Base-by-base conservation (phyloP, 345 rosid species). In the Clausena lansium region DNA sequence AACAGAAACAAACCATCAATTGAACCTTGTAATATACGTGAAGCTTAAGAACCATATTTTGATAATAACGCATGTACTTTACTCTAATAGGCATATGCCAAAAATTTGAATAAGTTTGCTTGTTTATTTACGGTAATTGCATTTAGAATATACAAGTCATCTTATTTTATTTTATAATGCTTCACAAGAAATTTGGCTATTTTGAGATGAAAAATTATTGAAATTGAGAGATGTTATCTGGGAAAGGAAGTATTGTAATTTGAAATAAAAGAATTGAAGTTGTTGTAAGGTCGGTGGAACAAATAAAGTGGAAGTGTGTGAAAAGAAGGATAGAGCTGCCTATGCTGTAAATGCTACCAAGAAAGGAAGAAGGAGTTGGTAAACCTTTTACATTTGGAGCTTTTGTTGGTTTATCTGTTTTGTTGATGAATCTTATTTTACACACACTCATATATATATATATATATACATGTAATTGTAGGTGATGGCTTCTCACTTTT, bases 271-370 rank as follows among this genome's bases (percentile, higher is more conserved):
- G 19, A 2, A 4, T 13, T 47, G 54, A 1, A 1, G 54, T 47
- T 17, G 55, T 66, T 54, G 19, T 20, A 20, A 82, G 85, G 76
- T 82, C 72, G 82, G 80, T 10, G 85, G 85, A 69, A 81, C 81
- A 6, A 83, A 81, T 41, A 83, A 83, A 64, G 60, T 74, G 7
- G 83, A 83, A 73, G 83, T 80, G 59, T 32, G 79, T 32, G 85
- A 83, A 71, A 80, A 77, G 76, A 83, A 83, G 70, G 81, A 83
- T 62, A 67, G 81, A 64, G 79, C 73, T 55, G 74, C 73, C 1
- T 70, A 77, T 80, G 85, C 83, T 3, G n/a, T 83, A 62, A 83
- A 83, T 77, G 85, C 85, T 1, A 73, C 78, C 4, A 79, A 76
- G 70, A 83, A 80, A 76, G 54, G 85, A 83, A 52, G 85, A 77